Evolutionary conservation across 805 yeast genomes (phyloP).

Genomic region (Candida patagonica): DNA sequence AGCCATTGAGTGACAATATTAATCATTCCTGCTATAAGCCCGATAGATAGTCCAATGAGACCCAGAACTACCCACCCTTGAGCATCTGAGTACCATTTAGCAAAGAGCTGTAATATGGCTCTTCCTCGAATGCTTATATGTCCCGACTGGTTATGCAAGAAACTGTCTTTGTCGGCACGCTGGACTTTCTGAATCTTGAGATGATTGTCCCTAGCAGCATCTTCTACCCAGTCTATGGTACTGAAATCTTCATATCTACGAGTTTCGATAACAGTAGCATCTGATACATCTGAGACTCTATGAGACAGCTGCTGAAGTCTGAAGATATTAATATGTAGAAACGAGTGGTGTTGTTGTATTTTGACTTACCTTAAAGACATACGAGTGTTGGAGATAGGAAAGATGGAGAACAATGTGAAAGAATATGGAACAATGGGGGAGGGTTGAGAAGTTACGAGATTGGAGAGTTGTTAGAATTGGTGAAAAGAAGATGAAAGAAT

Average conservation of each 20-base stretch:
- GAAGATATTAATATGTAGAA: background rate
- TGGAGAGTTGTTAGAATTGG: too few relatives aligned
- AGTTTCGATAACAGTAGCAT: conserved; percentile 11
- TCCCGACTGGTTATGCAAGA: conserved; percentile 12
- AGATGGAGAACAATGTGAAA: too few relatives aligned
- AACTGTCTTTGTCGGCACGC: conserved; percentile 1
- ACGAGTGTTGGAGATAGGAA: too few relatives aligned
- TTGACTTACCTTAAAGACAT: too few relatives aligned
- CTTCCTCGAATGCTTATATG: conserved; percentile 4
- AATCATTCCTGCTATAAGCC: conserved; percentile 72
- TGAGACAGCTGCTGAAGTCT: background rate
- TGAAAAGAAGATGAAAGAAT: too few relatives aligned
- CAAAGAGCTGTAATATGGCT: background rate
- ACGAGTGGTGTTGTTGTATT: too few relatives aligned
- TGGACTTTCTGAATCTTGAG: conserved; percentile 10
- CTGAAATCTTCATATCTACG: conserved; percentile 38
- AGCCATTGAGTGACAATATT: conserved; percentile 81
- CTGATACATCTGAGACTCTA: conserved; percentile 5
- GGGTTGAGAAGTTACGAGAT: too few relatives aligned
- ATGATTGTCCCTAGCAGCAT: conserved; percentile 31
- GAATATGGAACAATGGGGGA: too few relatives aligned
- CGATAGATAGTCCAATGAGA: conserved; percentile 65
- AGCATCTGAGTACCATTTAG: conserved; percentile 24
- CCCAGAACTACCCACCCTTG: conserved; percentile 71
- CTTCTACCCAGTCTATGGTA: conserved; percentile 53